These are phyloP conservation scores for Penicillium olsonii DNA, from an alignment of 2,329 filamentous ascomycete genomes.

Conservation along the genomic window DNA sequence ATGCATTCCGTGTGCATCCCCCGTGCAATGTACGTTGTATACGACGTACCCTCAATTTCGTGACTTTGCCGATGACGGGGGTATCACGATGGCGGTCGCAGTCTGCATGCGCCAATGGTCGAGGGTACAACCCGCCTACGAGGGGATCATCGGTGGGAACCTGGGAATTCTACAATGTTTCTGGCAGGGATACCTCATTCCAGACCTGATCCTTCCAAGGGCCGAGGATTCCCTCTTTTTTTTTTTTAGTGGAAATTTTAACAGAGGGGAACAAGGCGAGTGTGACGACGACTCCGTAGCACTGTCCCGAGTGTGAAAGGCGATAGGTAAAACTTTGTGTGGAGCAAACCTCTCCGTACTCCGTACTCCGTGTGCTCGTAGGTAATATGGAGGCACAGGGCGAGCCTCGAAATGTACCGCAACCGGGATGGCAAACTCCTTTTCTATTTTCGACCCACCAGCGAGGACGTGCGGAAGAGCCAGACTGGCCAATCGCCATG, in stretches of 20 bases:
- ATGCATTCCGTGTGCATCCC: constrained; percentile 18
- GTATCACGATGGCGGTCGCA: constrained; percentile 21
- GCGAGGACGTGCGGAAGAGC: constrained; percentile 11
- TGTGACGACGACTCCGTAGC: constrained; percentile 16
- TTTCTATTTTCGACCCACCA: constrained; percentile 13
- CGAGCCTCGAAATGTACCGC: constrained; percentile 4
- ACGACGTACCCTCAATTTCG: background rate
- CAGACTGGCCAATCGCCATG: background rate
- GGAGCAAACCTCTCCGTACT: constrained; percentile 11
- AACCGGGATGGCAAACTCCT: constrained; percentile 10
- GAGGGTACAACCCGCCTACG: constrained; percentile 15
- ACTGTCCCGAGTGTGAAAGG: constrained; percentile 12
- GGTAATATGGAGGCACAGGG: constrained; percentile 9
- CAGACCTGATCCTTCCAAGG: background rate
- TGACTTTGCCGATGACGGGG: constrained; percentile 9
- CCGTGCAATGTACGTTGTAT: background rate
- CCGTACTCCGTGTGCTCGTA: background rate
- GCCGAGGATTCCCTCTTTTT: background rate
- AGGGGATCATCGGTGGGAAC: constrained; percentile 19
- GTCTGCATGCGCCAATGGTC: constrained; percentile 25
- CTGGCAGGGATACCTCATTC: constrained; percentile 6
- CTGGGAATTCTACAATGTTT: constrained; percentile 1
- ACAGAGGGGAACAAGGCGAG: background rate
- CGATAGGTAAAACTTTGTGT: constrained; percentile 12
- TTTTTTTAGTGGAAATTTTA: background rate